Percentiles rank a stretch among this genome's conserved stretches.
Evolutionary conservation across 2,329 filamentous ascomycete species (phyloP).

Genomic region (Calcarisporium arbuscula): DNA sequence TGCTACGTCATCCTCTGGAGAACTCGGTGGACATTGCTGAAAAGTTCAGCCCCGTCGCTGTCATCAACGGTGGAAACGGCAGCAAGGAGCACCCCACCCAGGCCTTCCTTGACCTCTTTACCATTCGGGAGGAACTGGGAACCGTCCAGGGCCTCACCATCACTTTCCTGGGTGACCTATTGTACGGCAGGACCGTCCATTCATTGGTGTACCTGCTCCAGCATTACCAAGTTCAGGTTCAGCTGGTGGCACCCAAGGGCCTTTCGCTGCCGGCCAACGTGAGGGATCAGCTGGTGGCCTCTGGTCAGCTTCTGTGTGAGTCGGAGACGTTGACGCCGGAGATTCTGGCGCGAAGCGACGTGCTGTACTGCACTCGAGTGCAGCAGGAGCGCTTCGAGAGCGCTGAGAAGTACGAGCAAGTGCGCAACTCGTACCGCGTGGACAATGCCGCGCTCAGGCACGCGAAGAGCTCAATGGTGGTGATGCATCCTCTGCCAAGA

Average conservation of each 20-base stretch:
- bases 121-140: constrained; percentile 93
- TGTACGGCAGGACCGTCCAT: constrained; percentile 91
- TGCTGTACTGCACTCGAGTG: constrained; percentile 93
- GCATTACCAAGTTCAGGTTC: constrained; percentile 91
- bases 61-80: constrained; percentile 97
- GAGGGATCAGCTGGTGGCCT: constrained; percentile 61
- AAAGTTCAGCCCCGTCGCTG: constrained; percentile 81
- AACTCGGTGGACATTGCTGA: constrained; percentile 73
- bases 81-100: constrained; percentile 95
- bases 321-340: constrained; percentile 76
- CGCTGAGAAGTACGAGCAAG: constrained; percentile 70
- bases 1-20: constrained; percentile 89
- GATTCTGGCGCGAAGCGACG: constrained; percentile 79
- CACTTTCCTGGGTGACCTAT: constrained; percentile 89
- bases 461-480: constrained; percentile 87
- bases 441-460: constrained; percentile 86
- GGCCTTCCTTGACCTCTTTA: constrained; percentile 95
- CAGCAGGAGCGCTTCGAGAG: constrained; percentile 95
- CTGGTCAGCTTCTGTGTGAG: constrained; percentile 72
- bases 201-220: constrained; percentile 88
- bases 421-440: constrained; percentile 85
- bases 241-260: constrained; percentile 78
- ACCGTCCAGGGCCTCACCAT: constrained; percentile 94
- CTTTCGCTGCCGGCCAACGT: constrained; percentile 73
- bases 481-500: constrained; percentile 91